Evolutionary conservation across 371 early-diverging fungal genomes (phyloP).

Genomic region (Ecytonucleospora hepatopenaei): DNA sequence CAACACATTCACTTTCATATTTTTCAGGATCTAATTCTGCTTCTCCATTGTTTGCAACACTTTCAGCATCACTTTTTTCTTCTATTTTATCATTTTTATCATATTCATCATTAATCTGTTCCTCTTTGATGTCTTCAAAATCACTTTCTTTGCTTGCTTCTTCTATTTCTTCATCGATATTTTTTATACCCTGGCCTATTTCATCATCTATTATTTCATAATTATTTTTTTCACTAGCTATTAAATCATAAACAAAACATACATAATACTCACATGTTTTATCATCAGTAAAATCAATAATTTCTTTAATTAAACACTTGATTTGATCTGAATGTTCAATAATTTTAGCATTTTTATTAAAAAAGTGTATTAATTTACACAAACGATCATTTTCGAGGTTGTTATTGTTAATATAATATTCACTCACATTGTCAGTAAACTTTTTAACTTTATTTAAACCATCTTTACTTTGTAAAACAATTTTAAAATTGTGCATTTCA

Average conservation of each 20-base stretch:
- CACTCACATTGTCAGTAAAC: not conserved
- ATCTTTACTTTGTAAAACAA: not conserved
- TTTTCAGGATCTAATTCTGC: conserved; percentile 15
- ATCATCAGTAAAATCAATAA: too few species aligned
- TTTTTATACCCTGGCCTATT: conserved; percentile 43
- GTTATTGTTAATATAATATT: not conserved
- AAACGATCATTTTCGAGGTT: not conserved
- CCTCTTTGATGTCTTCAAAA: conserved; percentile 34
- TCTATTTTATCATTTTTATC: conserved; percentile 20
- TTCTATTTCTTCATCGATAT: conserved; percentile 45
- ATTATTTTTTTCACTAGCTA: not conserved
- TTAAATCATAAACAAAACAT: not conserved
- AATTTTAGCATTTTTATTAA: not conserved
- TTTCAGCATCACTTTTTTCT: not conserved
- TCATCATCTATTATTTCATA: not conserved
- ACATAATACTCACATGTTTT: not conserved
- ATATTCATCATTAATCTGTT: conserved; percentile 27
- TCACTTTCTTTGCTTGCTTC: conserved; percentile 35
- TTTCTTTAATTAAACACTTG: not conserved
- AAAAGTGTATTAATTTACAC: not conserved
- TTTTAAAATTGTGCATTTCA: not conserved
- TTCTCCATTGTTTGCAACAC: conserved; percentile 14
- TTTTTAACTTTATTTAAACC: too few species aligned
- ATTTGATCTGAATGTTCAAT: not conserved
- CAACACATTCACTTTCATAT: conserved; percentile 39